phyloP scores from a whole-genome alignment of 768 basidiomycete genomes.

The Mycena floridula region DNA sequence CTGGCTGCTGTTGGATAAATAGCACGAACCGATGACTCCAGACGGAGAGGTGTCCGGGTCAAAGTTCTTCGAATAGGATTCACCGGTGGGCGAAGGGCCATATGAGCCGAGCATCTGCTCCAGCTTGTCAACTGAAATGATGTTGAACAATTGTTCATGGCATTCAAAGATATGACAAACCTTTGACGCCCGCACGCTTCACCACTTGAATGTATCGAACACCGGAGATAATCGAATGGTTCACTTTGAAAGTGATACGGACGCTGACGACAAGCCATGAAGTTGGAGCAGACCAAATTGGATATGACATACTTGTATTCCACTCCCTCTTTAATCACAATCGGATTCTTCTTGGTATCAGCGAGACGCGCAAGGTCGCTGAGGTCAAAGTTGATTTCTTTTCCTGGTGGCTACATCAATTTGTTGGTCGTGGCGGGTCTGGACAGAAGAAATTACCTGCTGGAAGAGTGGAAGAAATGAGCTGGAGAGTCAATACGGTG shows the following conservation, averaged over 20 bases:
- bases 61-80: slow-evolving; percentile 72
- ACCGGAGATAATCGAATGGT: slow-evolving; percentile 84
- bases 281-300: neutral
- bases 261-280: slow-evolving; percentile 39
- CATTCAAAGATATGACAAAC: slow-evolving; percentile 29
- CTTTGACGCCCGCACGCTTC: slow-evolving; percentile 70
- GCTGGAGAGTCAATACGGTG: slow-evolving; percentile 68
- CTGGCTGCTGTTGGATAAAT: too few relatives aligned
- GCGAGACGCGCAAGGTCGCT: slow-evolving; percentile 37
- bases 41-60: slow-evolving; percentile 49
- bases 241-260: slow-evolving; percentile 78
- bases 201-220: slow-evolving; percentile 87
- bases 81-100: slow-evolving; percentile 60
- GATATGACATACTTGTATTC: slow-evolving; percentile 70
- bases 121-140: slow-evolving; percentile 72
- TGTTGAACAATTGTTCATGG: slow-evolving; percentile 2
- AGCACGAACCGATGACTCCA: slow-evolving; percentile 80
- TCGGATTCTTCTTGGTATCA: slow-evolving; percentile 70
- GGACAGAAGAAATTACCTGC: too few relatives aligned
- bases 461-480: slow-evolving; percentile 64
- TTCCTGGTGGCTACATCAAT: slow-evolving; percentile 40
- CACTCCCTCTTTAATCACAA: slow-evolving; percentile 76
- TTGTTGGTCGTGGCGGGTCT: too few relatives aligned
- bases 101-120: slow-evolving; percentile 96
- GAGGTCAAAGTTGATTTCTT: slow-evolving; percentile 64